phyloP scores from a whole-genome alignment of 2,329 filamentous ascomycete species.

The Blastomyces parvus region DNA sequence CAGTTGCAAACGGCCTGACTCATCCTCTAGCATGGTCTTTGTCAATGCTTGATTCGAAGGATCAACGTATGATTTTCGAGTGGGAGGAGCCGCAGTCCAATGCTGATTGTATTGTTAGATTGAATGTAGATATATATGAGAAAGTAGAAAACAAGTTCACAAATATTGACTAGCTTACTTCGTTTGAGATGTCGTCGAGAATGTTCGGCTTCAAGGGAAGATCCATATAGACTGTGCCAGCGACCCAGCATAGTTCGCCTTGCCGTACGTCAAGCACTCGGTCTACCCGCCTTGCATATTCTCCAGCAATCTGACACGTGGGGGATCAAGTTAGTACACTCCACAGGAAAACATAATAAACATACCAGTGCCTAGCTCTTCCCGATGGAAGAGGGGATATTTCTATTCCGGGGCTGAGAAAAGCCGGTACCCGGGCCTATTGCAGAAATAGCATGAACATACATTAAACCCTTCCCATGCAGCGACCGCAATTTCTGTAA shows the following conservation, averaged over 20 bases:
- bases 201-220: constrained; percentile 95
- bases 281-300: constrained; percentile 66
- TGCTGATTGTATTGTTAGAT: constrained; percentile 45
- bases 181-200: constrained; percentile 86
- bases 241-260: constrained; percentile 90
- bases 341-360: background rate
- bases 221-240: constrained; percentile 93
- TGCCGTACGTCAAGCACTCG: constrained; percentile 91
- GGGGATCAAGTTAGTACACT: background rate
- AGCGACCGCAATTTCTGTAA: constrained; percentile 62
- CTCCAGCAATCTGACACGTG: constrained; percentile 54
- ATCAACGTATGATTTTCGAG: constrained; percentile 65
- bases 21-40: constrained; percentile 82
- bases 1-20: constrained; percentile 77
- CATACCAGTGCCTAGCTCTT: background rate
- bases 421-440: too few relatives aligned
- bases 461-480: constrained; percentile 67
- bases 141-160: background rate
- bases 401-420: background rate
- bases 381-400: background rate
- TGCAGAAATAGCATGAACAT: constrained; percentile 18
- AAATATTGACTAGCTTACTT: constrained; percentile 46
- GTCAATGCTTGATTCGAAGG: constrained; percentile 38
- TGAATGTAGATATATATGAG: background rate
- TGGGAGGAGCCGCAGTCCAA: constrained; percentile 76